Conservation (phyloP, 768 basidiomycete species). For the Russula dissimulans region DNA sequence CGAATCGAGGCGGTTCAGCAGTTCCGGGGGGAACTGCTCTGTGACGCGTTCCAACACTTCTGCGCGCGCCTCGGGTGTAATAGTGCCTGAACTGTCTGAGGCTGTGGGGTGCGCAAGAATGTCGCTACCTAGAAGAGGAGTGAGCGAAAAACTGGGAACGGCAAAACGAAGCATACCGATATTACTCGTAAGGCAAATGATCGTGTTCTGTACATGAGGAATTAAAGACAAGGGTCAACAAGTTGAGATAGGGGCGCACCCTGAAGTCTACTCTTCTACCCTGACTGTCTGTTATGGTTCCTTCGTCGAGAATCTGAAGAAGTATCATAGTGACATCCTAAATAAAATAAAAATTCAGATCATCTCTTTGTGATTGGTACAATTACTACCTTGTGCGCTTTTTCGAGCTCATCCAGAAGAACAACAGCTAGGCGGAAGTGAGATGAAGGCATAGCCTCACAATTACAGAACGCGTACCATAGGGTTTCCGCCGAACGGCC, state of each 20-base stretch:
- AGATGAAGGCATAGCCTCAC: neutral
- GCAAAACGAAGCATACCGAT: constrained; percentile 37
- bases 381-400: constrained; percentile 66
- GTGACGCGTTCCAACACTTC: constrained; percentile 68
- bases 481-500: constrained; percentile 53
- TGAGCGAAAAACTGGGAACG: neutral
- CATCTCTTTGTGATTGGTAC: neutral
- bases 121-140: constrained; percentile 35
- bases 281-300: constrained; percentile 82
- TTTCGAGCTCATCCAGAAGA: constrained; percentile 58
- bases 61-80: constrained; percentile 50
- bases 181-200: constrained; percentile 85
- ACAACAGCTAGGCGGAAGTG: constrained; percentile 40
- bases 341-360: neutral
- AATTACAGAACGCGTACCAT: constrained; percentile 30
- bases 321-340: constrained; percentile 85
- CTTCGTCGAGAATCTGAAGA: constrained; percentile 87
- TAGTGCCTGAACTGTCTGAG: constrained; percentile 50
- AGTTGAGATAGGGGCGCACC: constrained; percentile 28
- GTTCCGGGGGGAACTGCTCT: constrained; percentile 82
- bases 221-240: neutral
- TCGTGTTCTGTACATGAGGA: constrained; percentile 57
- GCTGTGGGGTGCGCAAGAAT: constrained; percentile 63
- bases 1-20: constrained; percentile 82
- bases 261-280: constrained; percentile 90